Conservation (phyloP, 164 flowering plant species). For the Cinnamomum chago region DNA sequence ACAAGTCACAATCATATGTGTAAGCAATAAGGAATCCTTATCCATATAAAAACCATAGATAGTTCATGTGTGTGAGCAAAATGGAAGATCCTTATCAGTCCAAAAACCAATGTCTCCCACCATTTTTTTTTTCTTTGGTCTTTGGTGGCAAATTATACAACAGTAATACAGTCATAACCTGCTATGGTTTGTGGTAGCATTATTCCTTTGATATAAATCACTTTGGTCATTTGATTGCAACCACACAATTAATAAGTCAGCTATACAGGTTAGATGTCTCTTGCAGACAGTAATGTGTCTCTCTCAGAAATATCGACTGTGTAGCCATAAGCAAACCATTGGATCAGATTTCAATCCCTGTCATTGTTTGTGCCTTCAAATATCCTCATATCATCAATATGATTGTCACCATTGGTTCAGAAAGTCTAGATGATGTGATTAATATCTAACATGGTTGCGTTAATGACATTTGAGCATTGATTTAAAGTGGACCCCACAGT, state of each 20-base stretch:
- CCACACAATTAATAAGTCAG: neutral
- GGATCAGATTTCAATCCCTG: neutral
- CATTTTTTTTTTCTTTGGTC: too few species aligned
- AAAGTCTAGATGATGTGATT: neutral
- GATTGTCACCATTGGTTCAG: neutral
- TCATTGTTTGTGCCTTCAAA: neutral
- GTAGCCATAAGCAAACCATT: too few species aligned
- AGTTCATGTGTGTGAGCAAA: too few species aligned
- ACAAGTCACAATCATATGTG: too few species aligned
- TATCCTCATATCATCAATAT: neutral
- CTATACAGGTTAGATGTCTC: neutral
- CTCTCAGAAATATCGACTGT: neutral
- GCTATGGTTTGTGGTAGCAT: neutral
- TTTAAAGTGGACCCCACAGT: too few species aligned
- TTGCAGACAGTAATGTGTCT: neutral
- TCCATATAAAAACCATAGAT: too few species aligned
- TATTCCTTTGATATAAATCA: neutral
- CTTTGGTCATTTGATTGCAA: neutral
- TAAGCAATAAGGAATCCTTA: too few species aligned
- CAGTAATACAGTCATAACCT: too few species aligned
- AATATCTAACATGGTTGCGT: neutral
- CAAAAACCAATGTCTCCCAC: neutral
- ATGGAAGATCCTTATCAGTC: neutral
- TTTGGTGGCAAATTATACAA: too few species aligned
- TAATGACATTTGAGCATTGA: too few species aligned